Percentiles rank a stretch among this genome's conserved stretches.
Evolutionary conservation across 2,329 filamentous ascomycete genomes (phyloP).

Genomic region (Xylariales sp.): DNA sequence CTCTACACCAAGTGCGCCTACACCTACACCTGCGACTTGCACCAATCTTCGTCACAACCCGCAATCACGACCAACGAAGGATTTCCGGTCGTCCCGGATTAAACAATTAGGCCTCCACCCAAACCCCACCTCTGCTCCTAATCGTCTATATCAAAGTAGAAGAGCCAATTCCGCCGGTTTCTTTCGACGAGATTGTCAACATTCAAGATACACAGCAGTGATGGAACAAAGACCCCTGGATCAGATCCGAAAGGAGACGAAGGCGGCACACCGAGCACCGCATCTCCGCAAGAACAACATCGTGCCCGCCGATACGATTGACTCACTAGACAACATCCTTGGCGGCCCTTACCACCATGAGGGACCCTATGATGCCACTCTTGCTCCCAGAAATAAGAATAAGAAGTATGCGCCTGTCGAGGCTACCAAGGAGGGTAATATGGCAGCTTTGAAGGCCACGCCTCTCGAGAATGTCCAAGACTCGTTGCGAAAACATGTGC

Average conservation of each 20-base stretch:
- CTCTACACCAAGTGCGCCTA: too few species aligned
- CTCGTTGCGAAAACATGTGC: constrained; percentile 66
- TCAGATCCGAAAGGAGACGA: constrained; percentile 57
- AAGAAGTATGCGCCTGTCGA: constrained; percentile 65
- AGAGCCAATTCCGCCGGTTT: too few species aligned
- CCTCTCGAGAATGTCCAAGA: constrained; percentile 74
- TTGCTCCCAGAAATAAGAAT: constrained; percentile 66
- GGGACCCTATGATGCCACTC: constrained; percentile 82
- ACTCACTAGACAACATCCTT: constrained; percentile 64
- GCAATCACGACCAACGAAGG: too few species aligned
- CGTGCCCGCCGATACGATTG: constrained; percentile 72
- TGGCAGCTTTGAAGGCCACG: constrained; percentile 74
- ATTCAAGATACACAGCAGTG: constrained; percentile 45
- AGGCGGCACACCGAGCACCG: constrained; percentile 60
- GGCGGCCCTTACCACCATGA: constrained; percentile 76
- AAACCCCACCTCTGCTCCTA: too few species aligned
- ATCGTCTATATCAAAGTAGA: too few species aligned
- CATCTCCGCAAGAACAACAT: constrained; percentile 63
- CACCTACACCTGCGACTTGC: too few species aligned
- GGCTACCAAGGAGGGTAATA: constrained; percentile 68
- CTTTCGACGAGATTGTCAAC: too few species aligned
- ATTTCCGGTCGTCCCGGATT: too few species aligned
- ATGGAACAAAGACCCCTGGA: constrained; percentile 63
- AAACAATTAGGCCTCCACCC: too few species aligned
- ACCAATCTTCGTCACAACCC: too few species aligned